phyloP scores from a whole-genome alignment of 805 yeast genomes.

The Saccharomyces jurei region DNA sequence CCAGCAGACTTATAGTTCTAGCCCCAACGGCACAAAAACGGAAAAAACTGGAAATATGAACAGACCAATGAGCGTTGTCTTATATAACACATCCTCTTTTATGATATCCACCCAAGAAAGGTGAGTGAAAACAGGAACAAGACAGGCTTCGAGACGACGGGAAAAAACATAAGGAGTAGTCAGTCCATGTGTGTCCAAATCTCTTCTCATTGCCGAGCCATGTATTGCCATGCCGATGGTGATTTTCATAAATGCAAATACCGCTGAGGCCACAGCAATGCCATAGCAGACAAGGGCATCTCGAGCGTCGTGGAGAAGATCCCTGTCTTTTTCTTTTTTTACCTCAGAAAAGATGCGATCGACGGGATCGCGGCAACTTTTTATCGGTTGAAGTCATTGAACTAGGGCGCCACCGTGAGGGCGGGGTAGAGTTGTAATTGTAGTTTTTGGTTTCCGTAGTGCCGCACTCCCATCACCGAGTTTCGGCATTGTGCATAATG shows the following conservation, averaged over 20 bases:
- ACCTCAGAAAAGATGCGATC: not conserved
- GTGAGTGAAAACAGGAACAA: not conserved
- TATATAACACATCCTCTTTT: not conserved
- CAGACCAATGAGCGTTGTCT: not conserved
- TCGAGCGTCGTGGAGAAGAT: not conserved
- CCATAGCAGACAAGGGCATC: not conserved
- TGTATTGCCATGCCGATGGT: not conserved
- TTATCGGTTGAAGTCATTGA: not conserved
- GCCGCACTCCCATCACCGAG: not conserved
- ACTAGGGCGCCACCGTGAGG: not conserved
- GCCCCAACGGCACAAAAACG: not conserved
- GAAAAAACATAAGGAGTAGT: not conserved
- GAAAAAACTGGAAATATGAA: not conserved
- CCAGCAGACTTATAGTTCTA: not conserved
- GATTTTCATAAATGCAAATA: not conserved
- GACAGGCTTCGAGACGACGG: not conserved
- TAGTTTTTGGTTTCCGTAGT: not conserved
- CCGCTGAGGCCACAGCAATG: not conserved
- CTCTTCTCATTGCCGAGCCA: not conserved
- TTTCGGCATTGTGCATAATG: not conserved
- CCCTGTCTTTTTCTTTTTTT: not conserved
- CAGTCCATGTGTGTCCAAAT: not conserved
- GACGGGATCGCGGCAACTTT: not conserved
- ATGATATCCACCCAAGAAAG: not conserved
- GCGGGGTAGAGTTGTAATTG: not conserved